These are phyloP conservation scores for Didymellaceae sp. DNA, from an alignment of 2,329 filamentous ascomycete genomes.

Conservation along the genomic window DNA sequence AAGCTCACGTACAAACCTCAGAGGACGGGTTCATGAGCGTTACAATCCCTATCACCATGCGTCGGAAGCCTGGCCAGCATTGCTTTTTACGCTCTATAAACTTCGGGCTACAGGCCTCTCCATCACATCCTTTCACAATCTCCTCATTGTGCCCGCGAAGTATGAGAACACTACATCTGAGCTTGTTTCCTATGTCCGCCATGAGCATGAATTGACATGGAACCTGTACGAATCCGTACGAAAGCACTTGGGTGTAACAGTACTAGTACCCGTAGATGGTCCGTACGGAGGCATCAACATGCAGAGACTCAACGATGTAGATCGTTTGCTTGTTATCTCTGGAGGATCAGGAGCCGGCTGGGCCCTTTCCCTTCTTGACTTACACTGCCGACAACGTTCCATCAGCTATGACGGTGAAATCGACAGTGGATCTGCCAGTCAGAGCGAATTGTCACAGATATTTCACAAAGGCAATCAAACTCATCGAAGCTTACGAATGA, in stretches of 20 bases:
- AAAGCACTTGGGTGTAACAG: conserved; percentile 25
- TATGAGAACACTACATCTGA: conserved; percentile 35
- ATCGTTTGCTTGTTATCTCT: conserved; percentile 57
- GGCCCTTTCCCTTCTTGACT: conserved; percentile 57
- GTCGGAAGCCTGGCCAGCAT: conserved; percentile 62
- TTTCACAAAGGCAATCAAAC: too few species aligned
- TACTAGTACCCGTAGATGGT: conserved; percentile 62
- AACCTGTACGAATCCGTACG: conserved; percentile 39
- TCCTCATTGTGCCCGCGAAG: conserved; percentile 49
- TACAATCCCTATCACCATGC: conserved; percentile 39
- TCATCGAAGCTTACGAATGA: background rate
- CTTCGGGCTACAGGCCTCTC: conserved; percentile 51
- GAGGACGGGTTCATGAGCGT: conserved; percentile 29
- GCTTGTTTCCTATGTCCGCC: conserved; percentile 62
- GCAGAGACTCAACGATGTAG: conserved; percentile 36
- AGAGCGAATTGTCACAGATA: too few species aligned
- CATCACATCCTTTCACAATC: conserved; percentile 63
- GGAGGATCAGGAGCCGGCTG: conserved; percentile 65
- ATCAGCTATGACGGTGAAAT: too few species aligned
- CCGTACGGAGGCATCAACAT: conserved; percentile 63
- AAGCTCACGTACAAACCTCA: conserved; percentile 49
- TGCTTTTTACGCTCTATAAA: conserved; percentile 61
- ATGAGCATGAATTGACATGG: conserved; percentile 58
- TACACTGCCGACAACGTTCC: conserved; percentile 13
- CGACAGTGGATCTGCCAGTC: fast-evolving